Base-by-base conservation (phyloP, 2,329 filamentous ascomycete species). In the Verticillium zaregamsianum region DNA sequence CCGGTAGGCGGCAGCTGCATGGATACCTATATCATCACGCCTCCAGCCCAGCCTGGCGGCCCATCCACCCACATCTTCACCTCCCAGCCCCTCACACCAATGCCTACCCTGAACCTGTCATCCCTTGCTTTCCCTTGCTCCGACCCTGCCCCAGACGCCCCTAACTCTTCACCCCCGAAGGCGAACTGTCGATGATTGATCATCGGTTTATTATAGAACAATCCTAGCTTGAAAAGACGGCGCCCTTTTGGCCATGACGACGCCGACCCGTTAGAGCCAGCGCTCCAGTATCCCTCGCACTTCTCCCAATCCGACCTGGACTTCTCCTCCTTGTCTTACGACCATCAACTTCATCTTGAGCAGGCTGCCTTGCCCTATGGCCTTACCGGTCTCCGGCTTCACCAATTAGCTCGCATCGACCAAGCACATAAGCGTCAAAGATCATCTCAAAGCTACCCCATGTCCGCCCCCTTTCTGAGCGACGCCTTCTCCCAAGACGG, bases 1-100 rank as follows among this genome's bases (percentile, higher is more conserved):
- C 72, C 70, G 72, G 68, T 71, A 71, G 68, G 70, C 74, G 77
- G 78, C 72, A 76, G 72, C 71, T 79, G 76, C 78, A 80, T 77
- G 72, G 71, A 69, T 59, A 40, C 39, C 73, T 79, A 77, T 78
- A 76, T 79, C 73, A 77, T 54, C 56, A 55, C 61, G 32, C 56
- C 59, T 55, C 60, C 45, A 49, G 45, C 45, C 45, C 54, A 33
- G 31, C 54, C 54, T 32, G 54, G 14, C 23, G 15, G 25, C 54
- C n/a, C 54, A 55, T 55, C 8, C 54, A 55, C 54, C 25, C 54
- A 33, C 54, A 33, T 49, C 45, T 23, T 49, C 45, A 23, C 45
- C n/a, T 25, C 45, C 11, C 45, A 49, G 45, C 45, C 45, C 45
- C 45, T 49, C 45, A 49, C n/a, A 49, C 23, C 45, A 23, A 49